phyloP scores from a whole-genome alignment of 441 rosid species.

The Erodium texanum region DNA sequence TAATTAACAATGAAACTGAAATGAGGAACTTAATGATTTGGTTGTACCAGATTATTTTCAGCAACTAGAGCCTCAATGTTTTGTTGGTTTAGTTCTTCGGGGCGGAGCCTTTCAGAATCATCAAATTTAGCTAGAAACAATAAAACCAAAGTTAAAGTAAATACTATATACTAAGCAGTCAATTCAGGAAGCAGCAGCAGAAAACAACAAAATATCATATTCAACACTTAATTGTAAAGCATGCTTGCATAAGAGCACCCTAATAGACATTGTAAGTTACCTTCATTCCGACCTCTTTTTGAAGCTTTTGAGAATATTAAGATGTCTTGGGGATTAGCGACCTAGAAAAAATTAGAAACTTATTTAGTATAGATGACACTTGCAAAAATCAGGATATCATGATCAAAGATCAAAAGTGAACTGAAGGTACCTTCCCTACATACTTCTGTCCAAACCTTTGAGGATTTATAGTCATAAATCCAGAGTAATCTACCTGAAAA shows the following conservation, averaged over 20 bases:
- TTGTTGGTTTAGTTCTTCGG: constrained; percentile 95
- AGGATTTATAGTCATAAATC: constrained; percentile 97
- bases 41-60: constrained; percentile 79
- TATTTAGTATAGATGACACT: constrained; percentile 7
- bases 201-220: too few relatives aligned
- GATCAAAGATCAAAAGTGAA: constrained; percentile 13
- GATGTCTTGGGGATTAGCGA: constrained; percentile 98
- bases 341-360: constrained; percentile 32
- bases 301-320: constrained; percentile 90
- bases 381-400: constrained; percentile 13
- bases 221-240: too few relatives aligned
- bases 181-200: too few relatives aligned
- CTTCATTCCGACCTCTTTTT: constrained; percentile 49
- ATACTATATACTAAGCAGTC: background rate
- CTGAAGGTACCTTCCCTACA: constrained; percentile 76
- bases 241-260: too few relatives aligned
- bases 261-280: constrained; percentile 25
- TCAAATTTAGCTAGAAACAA: constrained; percentile 49
- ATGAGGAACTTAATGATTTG: constrained; percentile 11
- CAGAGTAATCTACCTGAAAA: constrained; percentile 90
- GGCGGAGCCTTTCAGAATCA: constrained; percentile 84
- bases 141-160: constrained; percentile 10
- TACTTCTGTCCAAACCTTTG: constrained; percentile 97
- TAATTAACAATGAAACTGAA: constrained; percentile 2
- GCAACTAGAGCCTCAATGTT: constrained; percentile 97